Percentiles rank a stretch among this genome's conserved stretches.
phyloP scores from a whole-genome alignment of 768 basidiomycete genomes.

The Exidia glandulosa region DNA sequence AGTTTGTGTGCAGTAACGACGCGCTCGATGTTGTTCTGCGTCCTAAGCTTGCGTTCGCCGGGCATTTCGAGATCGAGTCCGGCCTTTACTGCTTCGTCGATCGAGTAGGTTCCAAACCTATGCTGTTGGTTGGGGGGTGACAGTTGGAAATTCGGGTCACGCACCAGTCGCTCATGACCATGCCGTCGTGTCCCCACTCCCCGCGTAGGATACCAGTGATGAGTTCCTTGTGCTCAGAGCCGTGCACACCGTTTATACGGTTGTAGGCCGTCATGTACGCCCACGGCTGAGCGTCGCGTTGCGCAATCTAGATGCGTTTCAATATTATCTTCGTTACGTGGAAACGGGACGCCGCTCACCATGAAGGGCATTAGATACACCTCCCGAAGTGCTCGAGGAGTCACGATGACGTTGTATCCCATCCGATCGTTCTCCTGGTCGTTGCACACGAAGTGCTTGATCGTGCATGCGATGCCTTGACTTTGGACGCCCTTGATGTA shows the following conservation, averaged over 20 bases:
- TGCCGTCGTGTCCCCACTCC: conserved; percentile 55
- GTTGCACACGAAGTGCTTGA: conserved; percentile 82
- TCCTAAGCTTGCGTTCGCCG: conserved; percentile 33
- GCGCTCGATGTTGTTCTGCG: conserved; percentile 25
- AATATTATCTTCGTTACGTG: neutral
- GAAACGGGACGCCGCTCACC: conserved; percentile 2
- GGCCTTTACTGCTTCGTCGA: conserved; percentile 40
- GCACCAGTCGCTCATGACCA: conserved; percentile 53
- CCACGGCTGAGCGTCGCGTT: conserved; percentile 47
- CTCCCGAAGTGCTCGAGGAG: conserved; percentile 43
- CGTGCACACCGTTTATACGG: conserved; percentile 49
- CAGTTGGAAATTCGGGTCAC: neutral
- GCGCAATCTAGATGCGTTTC: conserved; percentile 54
- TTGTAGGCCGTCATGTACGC: conserved; percentile 66
- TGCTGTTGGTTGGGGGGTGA: neutral
- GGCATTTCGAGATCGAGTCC: conserved; percentile 60
- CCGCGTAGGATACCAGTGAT: conserved; percentile 43
- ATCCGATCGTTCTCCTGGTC: conserved; percentile 74
- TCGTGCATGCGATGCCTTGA: conserved; percentile 62
- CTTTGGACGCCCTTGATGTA: conserved; percentile 71
- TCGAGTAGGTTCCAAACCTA: conserved; percentile 35
- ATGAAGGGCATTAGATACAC: conserved; percentile 55
- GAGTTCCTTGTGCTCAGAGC: conserved; percentile 40
- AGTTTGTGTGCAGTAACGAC: conserved; percentile 38
- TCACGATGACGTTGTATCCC: conserved; percentile 43